A percentile compares a stretch with the other conserved stretches of the same genome.
These are phyloP conservation scores for Diaporthe batatas DNA, from an alignment of 2,329 filamentous ascomycete genomes.

Conservation along the genomic window DNA sequence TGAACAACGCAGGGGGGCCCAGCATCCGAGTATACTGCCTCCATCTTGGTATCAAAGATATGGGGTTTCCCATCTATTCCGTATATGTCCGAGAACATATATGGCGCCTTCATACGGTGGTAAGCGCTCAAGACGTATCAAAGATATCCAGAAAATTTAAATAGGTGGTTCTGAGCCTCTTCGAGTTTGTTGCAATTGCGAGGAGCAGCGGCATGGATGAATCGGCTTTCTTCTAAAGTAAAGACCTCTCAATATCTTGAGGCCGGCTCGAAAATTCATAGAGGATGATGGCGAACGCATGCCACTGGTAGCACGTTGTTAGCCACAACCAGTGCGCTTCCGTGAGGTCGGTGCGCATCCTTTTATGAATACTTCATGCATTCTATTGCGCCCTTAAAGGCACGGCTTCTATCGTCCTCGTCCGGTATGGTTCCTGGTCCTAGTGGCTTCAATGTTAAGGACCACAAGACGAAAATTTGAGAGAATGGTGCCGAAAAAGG, in stretches of 20 bases:
- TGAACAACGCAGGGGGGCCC: no score
- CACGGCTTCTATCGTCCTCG: constrained; percentile 14
- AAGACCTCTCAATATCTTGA: not conserved
- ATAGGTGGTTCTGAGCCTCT: not conserved
- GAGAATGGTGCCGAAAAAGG: constrained; percentile 29
- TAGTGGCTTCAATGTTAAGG: constrained; percentile 12
- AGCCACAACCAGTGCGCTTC: constrained; percentile 16
- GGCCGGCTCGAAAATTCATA: constrained; percentile 11
- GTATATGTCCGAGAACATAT: no score
- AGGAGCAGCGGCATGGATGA: not conserved
- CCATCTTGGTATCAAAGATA: no score
- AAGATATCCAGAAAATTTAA: no score
- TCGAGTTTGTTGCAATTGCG: not conserved
- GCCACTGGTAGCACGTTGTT: constrained; percentile 26
- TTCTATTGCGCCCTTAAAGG: constrained; percentile 15
- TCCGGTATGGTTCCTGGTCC: not conserved
- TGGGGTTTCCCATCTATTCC: no score
- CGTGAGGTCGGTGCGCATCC: constrained; percentile 14
- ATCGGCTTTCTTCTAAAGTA: not conserved
- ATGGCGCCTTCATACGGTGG: no score
- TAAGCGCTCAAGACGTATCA: no score
- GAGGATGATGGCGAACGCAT: constrained; percentile 6
- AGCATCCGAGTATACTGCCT: no score
- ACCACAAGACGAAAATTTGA: constrained; percentile 12
- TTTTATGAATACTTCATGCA: constrained; percentile 17